These are phyloP conservation scores for Gyrodon lividus DNA, from an alignment of 768 basidiomycete genomes.

Conservation along the genomic window DNA sequence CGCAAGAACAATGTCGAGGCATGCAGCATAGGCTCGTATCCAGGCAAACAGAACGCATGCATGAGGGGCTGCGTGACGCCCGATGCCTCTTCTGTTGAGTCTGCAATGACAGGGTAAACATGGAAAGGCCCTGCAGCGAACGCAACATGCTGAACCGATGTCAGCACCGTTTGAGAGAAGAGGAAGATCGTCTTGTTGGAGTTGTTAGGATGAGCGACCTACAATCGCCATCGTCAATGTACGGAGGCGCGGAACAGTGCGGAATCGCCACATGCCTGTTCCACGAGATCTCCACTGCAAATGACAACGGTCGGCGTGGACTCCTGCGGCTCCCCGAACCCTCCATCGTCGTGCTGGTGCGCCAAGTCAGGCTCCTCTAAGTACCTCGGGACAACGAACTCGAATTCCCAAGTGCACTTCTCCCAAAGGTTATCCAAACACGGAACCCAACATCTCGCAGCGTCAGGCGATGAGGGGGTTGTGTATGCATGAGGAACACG, in stretches of 20 bases:
- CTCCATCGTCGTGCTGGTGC: constrained; percentile 40
- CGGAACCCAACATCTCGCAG: constrained; percentile 98
- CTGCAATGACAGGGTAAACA: constrained; percentile 64
- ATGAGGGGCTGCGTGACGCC: constrained; percentile 71
- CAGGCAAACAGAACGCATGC: constrained; percentile 91
- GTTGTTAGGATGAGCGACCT: constrained; percentile 93
- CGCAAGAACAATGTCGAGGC: constrained; percentile 76
- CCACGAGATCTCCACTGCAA: constrained; percentile 92
- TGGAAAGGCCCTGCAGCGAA: constrained; percentile 97
- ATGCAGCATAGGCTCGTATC: constrained; percentile 70
- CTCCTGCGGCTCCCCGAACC: constrained; percentile 49
- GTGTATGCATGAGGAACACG: constrained; percentile 93
- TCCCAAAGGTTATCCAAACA: constrained; percentile 95
- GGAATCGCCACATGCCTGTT: constrained; percentile 62
- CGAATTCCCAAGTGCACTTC: constrained; percentile 97
- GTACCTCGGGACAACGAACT: constrained; percentile 88
- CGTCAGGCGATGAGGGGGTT: constrained; percentile 80
- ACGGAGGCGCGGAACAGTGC: not conserved
- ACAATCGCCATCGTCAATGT: constrained; percentile 8
- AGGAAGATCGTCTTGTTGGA: constrained; percentile 94
- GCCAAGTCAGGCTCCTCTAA: constrained; percentile 53
- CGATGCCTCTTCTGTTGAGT: constrained; percentile 60
- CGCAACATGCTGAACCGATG: constrained; percentile 94
- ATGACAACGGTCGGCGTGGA: constrained; percentile 81
- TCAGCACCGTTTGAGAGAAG: constrained; percentile 81